Conservation (phyloP, 768 basidiomycete species). For the Boletellus ananas region DNA sequence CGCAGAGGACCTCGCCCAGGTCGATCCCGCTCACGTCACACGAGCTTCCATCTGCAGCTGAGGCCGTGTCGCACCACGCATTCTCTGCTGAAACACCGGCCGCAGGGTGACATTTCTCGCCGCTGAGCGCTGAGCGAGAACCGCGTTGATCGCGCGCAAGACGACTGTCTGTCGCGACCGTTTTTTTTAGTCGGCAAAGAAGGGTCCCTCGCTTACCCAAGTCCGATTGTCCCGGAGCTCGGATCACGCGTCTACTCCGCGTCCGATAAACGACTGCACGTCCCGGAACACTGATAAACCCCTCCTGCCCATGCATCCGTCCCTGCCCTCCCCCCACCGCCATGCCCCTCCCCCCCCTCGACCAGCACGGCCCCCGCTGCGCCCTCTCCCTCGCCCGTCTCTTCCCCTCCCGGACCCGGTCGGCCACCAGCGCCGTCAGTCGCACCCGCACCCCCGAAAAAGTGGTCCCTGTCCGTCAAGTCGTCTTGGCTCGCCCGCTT, state of each 20-base stretch:
- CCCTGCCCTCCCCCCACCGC: neutral
- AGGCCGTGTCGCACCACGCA: neutral
- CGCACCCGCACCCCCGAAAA: neutral
- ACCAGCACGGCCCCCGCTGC: slow-evolving; percentile 19
- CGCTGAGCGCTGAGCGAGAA: no score
- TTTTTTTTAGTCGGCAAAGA: neutral
- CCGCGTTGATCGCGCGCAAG: no score
- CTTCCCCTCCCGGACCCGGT: slow-evolving; percentile 5
- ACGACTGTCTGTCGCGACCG: neutral
- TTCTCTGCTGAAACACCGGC: slow-evolving; percentile 14
- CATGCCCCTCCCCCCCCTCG: slow-evolving; percentile 26
- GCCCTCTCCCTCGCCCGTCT: slow-evolving; percentile 23
- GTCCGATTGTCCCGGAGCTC: slow-evolving; percentile 25
- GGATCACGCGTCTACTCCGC: slow-evolving; percentile 24
- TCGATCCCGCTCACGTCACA: slow-evolving; percentile 8
- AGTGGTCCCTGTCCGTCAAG: slow-evolving; percentile 7
- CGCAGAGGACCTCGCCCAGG: slow-evolving; percentile 14
- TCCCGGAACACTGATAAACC: slow-evolving; percentile 31
- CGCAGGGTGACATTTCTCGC: neutral
- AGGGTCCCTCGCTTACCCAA: slow-evolving; percentile 19
- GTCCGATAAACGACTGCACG: slow-evolving; percentile 11
- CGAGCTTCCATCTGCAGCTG: neutral
- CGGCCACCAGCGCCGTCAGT: neutral
- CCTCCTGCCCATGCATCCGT: slow-evolving; percentile 18
- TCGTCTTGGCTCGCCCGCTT: neutral